Evolutionary conservation across 192 early-diverging fungal species (phyloP).

Genomic region (Phycomyces nitens): DNA sequence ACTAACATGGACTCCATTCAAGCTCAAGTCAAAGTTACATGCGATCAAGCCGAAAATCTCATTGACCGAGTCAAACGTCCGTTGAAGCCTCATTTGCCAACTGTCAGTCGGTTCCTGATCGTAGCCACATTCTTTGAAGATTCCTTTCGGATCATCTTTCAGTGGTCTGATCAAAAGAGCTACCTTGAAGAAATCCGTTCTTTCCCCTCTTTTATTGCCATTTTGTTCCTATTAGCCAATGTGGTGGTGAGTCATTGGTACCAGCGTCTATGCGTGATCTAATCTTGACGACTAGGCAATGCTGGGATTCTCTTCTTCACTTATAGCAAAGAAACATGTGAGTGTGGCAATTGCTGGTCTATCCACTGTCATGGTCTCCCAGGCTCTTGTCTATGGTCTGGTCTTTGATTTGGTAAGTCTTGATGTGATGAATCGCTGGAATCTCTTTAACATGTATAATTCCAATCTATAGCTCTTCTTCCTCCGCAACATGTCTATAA

Average conservation of each 20-base stretch:
- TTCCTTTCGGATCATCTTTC: conserved; percentile 79
- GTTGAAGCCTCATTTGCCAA: conserved; percentile 88
- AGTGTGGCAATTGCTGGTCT: conserved; percentile 81
- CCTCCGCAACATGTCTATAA: conserved; percentile 85
- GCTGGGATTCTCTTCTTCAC: conserved; percentile 72
- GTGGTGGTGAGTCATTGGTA: conserved; percentile 51
- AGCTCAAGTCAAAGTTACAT: too few species aligned
- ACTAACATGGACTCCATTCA: too few species aligned
- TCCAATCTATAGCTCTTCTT: conserved; percentile 55
- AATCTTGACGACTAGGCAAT: conserved; percentile 47
- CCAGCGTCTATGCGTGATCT: too few species aligned
- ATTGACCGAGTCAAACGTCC: conserved; percentile 31
- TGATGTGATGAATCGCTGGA: neutral
- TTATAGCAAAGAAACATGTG: conserved; percentile 76
- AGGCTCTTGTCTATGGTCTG: conserved; percentile 91
- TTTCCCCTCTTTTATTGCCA: conserved; percentile 74
- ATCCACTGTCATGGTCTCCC: conserved; percentile 76
- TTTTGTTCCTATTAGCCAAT: conserved; percentile 79
- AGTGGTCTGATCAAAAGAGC: conserved; percentile 86
- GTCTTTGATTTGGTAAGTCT: conserved; percentile 68
- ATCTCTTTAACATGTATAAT: neutral
- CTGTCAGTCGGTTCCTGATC: conserved; percentile 86
- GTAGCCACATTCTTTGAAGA: conserved; percentile 96
- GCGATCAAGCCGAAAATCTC: too few species aligned
- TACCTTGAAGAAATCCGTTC: conserved; percentile 77